Evolutionary conservation across 2,329 filamentous ascomycete species (phyloP).

Genomic region (Fonsecaea nubica): DNA sequence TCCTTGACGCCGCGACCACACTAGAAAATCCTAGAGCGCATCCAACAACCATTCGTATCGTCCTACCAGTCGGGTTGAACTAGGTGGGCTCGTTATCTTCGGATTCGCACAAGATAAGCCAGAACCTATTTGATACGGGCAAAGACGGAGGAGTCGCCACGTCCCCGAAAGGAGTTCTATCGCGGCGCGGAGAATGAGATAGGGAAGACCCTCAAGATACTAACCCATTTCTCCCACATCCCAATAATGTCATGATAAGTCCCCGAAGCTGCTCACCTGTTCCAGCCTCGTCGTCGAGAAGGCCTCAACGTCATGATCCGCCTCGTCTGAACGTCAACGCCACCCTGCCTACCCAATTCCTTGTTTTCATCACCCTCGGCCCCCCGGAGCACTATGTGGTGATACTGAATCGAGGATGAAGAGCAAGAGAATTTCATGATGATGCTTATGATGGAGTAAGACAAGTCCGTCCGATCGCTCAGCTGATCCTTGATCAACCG

Average conservation of each 20-base stretch:
- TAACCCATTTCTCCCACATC: background rate
- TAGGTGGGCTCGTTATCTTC: background rate
- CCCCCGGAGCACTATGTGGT: background rate
- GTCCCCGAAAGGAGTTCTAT: background rate
- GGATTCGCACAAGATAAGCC: background rate
- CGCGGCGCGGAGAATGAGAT: background rate
- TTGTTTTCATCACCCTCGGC: background rate
- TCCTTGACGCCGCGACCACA: background rate
- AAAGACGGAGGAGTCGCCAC: background rate
- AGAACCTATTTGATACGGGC: background rate
- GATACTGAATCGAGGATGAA: background rate
- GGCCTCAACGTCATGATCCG: background rate
- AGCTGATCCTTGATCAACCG: conserved; percentile 5
- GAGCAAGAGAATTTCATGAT: background rate
- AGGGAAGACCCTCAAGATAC: background rate
- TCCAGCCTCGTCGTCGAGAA: background rate
- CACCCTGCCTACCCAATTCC: background rate
- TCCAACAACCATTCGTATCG: background rate
- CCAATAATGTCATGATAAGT: background rate
- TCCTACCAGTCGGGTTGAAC: background rate
- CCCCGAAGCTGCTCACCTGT: background rate
- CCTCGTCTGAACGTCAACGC: background rate
- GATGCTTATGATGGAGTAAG: conserved; percentile 5
- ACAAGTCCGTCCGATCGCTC: background rate
- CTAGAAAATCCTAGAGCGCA: background rate